These are phyloP conservation scores for Seminavis robusta DNA, from an alignment of 108 stramenopile species.

Conservation along the genomic window DNA sequence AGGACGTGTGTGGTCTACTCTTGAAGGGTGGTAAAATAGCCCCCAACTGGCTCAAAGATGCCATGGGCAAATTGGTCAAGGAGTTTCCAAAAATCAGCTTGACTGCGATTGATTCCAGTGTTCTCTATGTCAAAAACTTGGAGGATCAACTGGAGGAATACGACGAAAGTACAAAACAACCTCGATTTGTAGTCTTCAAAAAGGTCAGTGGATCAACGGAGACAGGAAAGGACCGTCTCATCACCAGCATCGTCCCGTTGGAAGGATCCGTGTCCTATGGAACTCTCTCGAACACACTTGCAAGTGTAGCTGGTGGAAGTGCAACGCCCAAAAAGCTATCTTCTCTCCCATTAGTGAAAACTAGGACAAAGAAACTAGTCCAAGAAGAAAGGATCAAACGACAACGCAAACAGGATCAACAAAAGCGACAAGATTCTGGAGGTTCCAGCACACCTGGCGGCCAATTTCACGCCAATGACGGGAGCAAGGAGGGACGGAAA, in stretches of 20 bases:
- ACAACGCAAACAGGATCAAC: conserved; percentile 56
- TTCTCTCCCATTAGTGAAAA: conserved; percentile 71
- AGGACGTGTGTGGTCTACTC: conserved; percentile 70
- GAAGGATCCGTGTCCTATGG: conserved; percentile 51
- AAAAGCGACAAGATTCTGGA: conserved; percentile 28
- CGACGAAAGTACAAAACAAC: conserved; percentile 54
- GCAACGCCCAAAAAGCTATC: conserved; percentile 45
- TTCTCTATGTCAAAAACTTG: conserved; percentile 69
- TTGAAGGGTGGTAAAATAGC: conserved; percentile 73
- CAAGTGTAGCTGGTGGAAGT: conserved; percentile 33
- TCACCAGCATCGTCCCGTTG: conserved; percentile 50
- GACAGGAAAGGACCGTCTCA: conserved; percentile 52
- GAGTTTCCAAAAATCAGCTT: conserved; percentile 74
- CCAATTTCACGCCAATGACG: conserved; percentile 61
- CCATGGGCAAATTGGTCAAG: conserved; percentile 65
- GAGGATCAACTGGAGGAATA: conserved; percentile 78
- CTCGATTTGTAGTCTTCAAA: conserved; percentile 82
- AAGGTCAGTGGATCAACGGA: conserved; percentile 66
- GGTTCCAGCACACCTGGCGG: conserved; percentile 11
- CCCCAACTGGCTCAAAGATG: conserved; percentile 72
- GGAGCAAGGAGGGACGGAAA: conserved; percentile 63
- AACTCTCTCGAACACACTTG: conserved; percentile 64
- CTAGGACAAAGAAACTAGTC: conserved; percentile 80
- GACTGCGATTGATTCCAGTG: conserved; percentile 67
- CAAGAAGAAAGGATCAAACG: conserved; percentile 70